A percentile compares a stretch with the other conserved stretches of the same genome.
Evolutionary conservation across 2,329 filamentous ascomycete species (phyloP).

Genomic region (Curvularia spicifera): DNA sequence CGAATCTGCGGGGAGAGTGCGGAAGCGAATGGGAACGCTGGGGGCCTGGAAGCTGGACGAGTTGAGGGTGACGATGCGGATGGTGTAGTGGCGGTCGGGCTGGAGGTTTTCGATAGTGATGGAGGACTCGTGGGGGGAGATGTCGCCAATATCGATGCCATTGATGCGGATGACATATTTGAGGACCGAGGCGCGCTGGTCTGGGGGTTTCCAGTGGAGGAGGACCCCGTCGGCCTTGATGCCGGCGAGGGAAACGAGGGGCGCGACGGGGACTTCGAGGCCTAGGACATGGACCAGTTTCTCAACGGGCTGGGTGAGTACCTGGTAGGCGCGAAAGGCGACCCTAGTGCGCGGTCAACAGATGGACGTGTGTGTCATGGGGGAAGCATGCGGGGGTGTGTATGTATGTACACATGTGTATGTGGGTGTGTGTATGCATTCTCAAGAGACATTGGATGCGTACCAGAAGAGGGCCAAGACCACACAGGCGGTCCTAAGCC

Average conservation of each 20-base stretch:
- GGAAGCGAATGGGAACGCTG: slow-evolving; percentile 82
- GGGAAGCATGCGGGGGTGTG: neutral
- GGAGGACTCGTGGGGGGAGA: slow-evolving; percentile 79
- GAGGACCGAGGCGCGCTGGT: slow-evolving; percentile 70
- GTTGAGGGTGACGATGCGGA: slow-evolving; percentile 90
- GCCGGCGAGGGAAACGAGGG: slow-evolving; percentile 86
- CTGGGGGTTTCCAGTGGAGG: slow-evolving; percentile 85
- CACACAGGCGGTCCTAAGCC: slow-evolving; percentile 46
- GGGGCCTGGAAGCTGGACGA: slow-evolving; percentile 91
- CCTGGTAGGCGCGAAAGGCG: slow-evolving; percentile 83
- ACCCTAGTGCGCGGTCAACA: slow-evolving; percentile 63
- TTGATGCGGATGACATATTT: slow-evolving; percentile 95
- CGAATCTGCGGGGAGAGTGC: slow-evolving; percentile 63
- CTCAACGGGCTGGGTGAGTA: slow-evolving; percentile 87
- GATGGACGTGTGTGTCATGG: neutral
- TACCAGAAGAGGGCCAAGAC: slow-evolving; percentile 48
- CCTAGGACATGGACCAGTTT: slow-evolving; percentile 90
- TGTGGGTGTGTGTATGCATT: neutral
- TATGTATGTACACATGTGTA: neutral
- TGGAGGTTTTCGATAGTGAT: slow-evolving; percentile 88
- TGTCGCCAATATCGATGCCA: slow-evolving; percentile 88
- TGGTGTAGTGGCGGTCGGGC: slow-evolving; percentile 88
- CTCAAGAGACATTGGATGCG: slow-evolving; percentile 1
- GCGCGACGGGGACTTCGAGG: slow-evolving; percentile 89
- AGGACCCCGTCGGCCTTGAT: slow-evolving; percentile 87